Conservation (phyloP, 202 grass and related monocot genomes). For the Schoenoplectus tabernaemontani region DNA sequence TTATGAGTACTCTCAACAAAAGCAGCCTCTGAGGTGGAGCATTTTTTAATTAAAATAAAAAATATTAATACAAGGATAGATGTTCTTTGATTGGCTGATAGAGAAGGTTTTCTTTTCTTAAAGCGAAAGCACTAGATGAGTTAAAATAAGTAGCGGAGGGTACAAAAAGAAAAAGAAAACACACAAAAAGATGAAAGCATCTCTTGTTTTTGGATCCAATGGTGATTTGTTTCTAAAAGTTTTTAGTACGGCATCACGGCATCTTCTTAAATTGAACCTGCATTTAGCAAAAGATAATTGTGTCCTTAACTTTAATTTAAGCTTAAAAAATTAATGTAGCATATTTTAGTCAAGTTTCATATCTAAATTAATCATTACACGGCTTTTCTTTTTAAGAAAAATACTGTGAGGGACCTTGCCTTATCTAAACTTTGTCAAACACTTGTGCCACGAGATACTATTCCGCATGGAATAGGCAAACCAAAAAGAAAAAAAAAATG, state of each 20-base stretch:
- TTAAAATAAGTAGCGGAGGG: neutral
- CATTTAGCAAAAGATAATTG: neutral
- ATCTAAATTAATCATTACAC: neutral
- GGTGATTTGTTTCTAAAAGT: neutral
- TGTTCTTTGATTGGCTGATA: neutral
- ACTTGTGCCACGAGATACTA: neutral
- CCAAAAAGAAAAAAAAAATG: neutral
- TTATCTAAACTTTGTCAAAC: neutral
- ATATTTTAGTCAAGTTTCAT: neutral
- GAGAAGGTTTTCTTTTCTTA: constrained; percentile 19
- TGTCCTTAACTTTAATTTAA: neutral
- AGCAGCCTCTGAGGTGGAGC: neutral
- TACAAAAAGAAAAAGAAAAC: constrained; percentile 21
- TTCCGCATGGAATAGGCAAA: neutral
- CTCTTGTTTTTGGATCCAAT: neutral
- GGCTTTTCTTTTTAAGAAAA: too few species aligned
- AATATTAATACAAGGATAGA: neutral
- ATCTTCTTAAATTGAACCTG: neutral
- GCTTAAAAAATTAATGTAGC: neutral
- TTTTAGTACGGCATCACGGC: too few species aligned
- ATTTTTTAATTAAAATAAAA: neutral
- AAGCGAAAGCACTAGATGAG: constrained; percentile 18
- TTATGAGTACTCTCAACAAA: neutral
- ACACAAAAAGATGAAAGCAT: neutral
- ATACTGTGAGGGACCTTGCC: neutral